Evolutionary conservation across 2,329 filamentous ascomycete species (phyloP), one percentile per base, ranked within the genome.

Genomic region (Thielaviopsis populi): DNA sequence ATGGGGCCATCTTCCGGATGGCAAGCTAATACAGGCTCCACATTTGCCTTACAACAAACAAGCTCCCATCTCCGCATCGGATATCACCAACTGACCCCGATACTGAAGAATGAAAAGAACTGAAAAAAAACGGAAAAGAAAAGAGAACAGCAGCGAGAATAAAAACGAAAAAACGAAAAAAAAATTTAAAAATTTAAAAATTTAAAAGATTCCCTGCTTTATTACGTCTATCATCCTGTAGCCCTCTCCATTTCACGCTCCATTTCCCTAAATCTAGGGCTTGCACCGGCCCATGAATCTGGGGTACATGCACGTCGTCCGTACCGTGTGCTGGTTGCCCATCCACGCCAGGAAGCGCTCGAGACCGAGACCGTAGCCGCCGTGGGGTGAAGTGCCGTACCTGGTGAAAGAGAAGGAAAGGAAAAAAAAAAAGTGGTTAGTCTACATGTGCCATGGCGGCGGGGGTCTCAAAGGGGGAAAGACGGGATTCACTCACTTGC

Each of bases 381-480:
- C 91, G 75, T 97, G 92, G 33, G 91, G 90, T 54, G 88, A 91
- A 63, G 88, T 91, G 64, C 94, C 94, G 72, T 97, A 96, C 75
- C 87, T 90, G 68, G 50, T 62, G 22, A 33, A 46, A 66, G 13
- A 61, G 58, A 19, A 43, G 41, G 24, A 24, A 24, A 30, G 17
- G 19, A 22, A 24, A 15, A 30, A n/a, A 50, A 41, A 19, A 30
- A 62, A 67, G 7, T 37, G 33, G 33, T 37, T 37, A 37, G 33
- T 37, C 8, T 37, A 8, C 8, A 37, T 37, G 4, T 37, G 3
- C 3, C 10, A 8, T 37, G 33, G 8, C 7, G 33, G 33, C 8
- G 33, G 33, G 1, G 33, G 33, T n/a, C n/a, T n/a, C n/a, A n/a
- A n/a, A n/a, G 33, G 5, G 33, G 33, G 33, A 8, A 37, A 3